Conservation (phyloP, 345 rosid species). For the Aquilaria malaccensis region DNA sequence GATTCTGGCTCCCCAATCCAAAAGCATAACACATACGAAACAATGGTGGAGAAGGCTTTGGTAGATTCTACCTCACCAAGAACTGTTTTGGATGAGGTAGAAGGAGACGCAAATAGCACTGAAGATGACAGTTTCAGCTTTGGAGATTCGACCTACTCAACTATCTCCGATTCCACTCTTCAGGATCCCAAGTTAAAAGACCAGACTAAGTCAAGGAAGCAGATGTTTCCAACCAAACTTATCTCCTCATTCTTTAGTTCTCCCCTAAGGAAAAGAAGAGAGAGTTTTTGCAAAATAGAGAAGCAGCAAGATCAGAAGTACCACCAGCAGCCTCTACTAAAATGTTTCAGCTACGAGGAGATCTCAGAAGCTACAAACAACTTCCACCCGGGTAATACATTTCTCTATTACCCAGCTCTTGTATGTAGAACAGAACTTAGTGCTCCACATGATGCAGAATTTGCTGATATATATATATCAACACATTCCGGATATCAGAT, state of each 20-base stretch:
- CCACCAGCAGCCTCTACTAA: constrained; percentile 38
- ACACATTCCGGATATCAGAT: constrained; percentile 31
- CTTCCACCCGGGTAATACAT: constrained; percentile 53
- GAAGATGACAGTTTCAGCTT: constrained; percentile 51
- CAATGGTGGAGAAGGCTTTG: constrained; percentile 18
- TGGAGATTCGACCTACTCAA: constrained; percentile 44
- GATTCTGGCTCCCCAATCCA: constrained; percentile 13
- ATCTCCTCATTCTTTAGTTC: constrained; percentile 50
- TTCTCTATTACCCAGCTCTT: neutral
- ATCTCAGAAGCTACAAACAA: constrained; percentile 62
- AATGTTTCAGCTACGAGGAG: constrained; percentile 67
- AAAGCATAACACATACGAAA: constrained; percentile 12
- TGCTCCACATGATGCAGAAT: too few species aligned
- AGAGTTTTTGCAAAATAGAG: constrained; percentile 20
- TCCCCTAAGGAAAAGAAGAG: constrained; percentile 40
- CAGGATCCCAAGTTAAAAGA: constrained; percentile 24
- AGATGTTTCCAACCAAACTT: constrained; percentile 38
- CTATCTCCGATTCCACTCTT: constrained; percentile 33
- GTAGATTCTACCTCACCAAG: constrained; percentile 34
- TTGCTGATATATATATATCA: neutral
- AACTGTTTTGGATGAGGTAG: constrained; percentile 41
- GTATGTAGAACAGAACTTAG: too few species aligned
- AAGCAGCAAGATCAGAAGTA: constrained; percentile 4
- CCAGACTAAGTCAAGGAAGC: constrained; percentile 21
- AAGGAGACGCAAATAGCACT: constrained; percentile 48